Evolutionary conservation across 345 rosid species (phyloP), one percentile per base, ranked within the genome.

Genomic region (Salix koriyanagi): DNA sequence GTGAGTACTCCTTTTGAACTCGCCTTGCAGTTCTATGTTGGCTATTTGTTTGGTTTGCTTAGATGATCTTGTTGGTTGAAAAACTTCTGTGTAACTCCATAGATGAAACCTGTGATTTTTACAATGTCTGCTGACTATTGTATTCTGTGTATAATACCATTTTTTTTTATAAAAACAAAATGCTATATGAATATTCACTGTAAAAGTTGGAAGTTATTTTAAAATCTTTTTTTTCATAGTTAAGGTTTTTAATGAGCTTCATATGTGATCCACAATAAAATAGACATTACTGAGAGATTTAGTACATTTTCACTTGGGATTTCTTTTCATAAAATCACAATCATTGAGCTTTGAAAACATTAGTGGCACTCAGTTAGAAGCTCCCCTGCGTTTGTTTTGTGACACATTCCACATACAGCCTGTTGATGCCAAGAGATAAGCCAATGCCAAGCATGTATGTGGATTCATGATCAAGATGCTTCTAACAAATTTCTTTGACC

Each of bases 1-100:
- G 90, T 90, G 83, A 86, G 91, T 86, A 64, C 72, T 64, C 70
- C 73, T 50, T 25, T 54, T 9, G 14, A 34, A 19, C 50, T 65
- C 32, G 41, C 19, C 18, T 37, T 32, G 21, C 19, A 52, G 19
- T 52, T 52, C 23, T 52, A 19, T 52, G 60, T 52, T 65, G 68
- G 34, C 36, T 65, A 32, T 65, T 15, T 15, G 2, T 6, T 28
- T 65, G 68, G 37, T 52, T 52, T 52, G 60, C 60, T 0, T 52
- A 19, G 23, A 19, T 52, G 23, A 52, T 52, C 25, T 52, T 52
- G 21, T 19, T 19, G 6, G 60, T 6, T 52, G 60, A 52, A 52
- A 19, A 52, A 19, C 25, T 26, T 26, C 8, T 13, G 34, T 62
- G 36, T 62, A 62, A 62, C 18, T 23, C 21, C 5, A 10, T 15